Base-by-base conservation (phyloP, 2,329 filamentous ascomycete species). In the Botrytis hyacinthi region DNA sequence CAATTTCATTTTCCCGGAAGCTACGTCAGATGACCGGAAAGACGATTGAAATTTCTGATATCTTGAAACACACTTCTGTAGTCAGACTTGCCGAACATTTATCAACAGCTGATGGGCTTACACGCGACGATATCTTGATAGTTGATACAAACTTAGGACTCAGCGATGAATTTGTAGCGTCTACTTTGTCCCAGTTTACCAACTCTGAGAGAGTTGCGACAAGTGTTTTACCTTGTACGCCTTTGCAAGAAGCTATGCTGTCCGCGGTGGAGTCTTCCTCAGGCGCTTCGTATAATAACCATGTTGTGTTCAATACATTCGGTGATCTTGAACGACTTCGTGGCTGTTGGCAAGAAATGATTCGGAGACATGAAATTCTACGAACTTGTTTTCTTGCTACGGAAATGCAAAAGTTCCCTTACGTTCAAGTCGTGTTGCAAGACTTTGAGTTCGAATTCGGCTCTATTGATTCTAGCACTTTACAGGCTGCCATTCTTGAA, bases 161-260 rank as follows among this genome's bases (percentile, higher is more conserved):
- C 46, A 75, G 77, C 35, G 29, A 75, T 14, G 65, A 73, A 0
- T 79, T 81, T 65, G 14, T 75, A 26, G 22, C 60, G 20, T 75
- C 73, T 10, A 80, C 75, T 8, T 73, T 68, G 1, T 54, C 71
- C 6, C 70, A 46, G 3, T 80, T 81, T 70, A n/a, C 67, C 22
- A 46, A 70, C 20, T 68, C 62, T 40, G 75, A 79, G 35, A 76
- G 81, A 7, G 62, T 77, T 0, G 83, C 92, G 4, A 82, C 87
- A 44, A 84, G 83, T 1, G 85, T 97, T 14, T 83, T 95, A 8
- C 94, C 94, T 0, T 97, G 95, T 80, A 97, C 94, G 1, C 92
- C 94, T 0, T 83, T 98, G 0, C 95, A 98, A 81, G 92, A 97
- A 83, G 92, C 91, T 0, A 97, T 97, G 94, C 84, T 97, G 0